Conservation (phyloP, 1,139 yeast genomes). For the Hyphopichia wangnamkhiaoensis region DNA sequence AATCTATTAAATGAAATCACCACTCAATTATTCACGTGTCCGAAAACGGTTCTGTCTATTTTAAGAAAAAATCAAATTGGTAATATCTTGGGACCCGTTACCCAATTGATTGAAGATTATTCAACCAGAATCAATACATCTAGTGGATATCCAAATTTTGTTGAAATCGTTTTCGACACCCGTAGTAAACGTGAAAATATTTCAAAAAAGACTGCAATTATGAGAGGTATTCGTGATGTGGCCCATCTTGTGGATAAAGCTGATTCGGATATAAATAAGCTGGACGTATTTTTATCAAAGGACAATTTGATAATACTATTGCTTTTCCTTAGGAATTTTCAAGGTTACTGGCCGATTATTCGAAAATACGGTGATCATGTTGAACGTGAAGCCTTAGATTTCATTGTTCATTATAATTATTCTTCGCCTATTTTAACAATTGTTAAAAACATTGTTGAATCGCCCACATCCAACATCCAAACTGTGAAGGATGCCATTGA, state of each 20-base stretch:
- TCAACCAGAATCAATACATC: conserved; percentile 27
- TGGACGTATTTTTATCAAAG: conserved; percentile 23
- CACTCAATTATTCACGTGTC: conserved; percentile 67
- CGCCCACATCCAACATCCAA: conserved; percentile 21
- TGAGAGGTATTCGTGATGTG: conserved; percentile 42
- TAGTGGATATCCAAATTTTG: conserved; percentile 31
- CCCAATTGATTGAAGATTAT: conserved; percentile 45
- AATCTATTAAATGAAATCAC: conserved; percentile 55
- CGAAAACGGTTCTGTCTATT: conserved; percentile 50
- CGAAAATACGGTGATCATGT: conserved; percentile 73
- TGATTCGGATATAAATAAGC: conserved; percentile 19
- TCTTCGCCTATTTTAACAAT: conserved; percentile 50
- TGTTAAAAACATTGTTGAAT: conserved; percentile 43
- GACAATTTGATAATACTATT: conserved; percentile 40
- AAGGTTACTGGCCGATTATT: conserved; percentile 55
- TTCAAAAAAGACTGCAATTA: conserved; percentile 32
- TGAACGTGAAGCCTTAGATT: conserved; percentile 53
- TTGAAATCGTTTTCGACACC: conserved; percentile 21
- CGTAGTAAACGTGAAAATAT: conserved; percentile 16
- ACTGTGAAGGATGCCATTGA: conserved; percentile 18
- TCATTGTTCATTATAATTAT: conserved; percentile 47
- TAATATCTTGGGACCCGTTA: conserved; percentile 49
- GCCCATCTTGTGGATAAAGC: conserved; percentile 43
- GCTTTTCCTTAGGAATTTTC: conserved; percentile 50
- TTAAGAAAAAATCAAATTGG: conserved; percentile 38